Evolutionary conservation across 306 rosid genomes (phyloP).

Genomic region (Citrullus mucosospermus): DNA sequence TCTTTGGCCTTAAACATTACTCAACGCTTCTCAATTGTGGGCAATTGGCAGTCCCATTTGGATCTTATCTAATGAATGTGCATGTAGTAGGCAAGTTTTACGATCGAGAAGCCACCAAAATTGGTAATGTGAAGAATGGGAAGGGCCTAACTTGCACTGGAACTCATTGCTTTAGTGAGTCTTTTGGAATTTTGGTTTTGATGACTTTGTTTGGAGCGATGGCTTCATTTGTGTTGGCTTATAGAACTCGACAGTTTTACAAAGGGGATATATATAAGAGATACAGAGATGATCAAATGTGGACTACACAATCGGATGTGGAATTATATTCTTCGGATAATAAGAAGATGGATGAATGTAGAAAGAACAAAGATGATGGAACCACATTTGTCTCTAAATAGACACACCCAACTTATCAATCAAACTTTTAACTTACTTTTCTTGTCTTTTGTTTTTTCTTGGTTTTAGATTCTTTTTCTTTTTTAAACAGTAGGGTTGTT

Average conservation of each 20-base stretch:
- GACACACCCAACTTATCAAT: too few relatives aligned
- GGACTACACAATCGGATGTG: neutral
- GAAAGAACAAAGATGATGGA: neutral
- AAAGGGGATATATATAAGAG: slow-evolving; percentile 10
- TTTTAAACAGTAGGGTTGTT: too few relatives aligned
- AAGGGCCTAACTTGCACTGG: neutral
- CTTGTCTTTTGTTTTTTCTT: too few relatives aligned
- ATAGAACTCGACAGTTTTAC: slow-evolving; percentile 4
- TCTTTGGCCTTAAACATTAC: slow-evolving; percentile 19
- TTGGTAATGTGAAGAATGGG: neutral
- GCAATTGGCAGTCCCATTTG: slow-evolving; percentile 7
- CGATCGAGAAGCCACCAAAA: neutral
- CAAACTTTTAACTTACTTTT: too few relatives aligned
- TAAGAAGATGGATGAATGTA: neutral
- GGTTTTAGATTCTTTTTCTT: too few relatives aligned
- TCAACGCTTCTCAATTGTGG: neutral
- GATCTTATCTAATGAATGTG: slow-evolving; percentile 3
- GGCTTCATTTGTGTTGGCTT: neutral
- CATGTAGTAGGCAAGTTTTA: slow-evolving; percentile 1
- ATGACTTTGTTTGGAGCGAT: neutral
- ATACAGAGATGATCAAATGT: neutral
- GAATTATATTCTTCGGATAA: neutral
- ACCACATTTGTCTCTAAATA: neutral
- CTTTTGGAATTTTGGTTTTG: neutral
- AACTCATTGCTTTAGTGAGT: neutral